Percentiles rank a stretch among this genome's conserved stretches.
These are phyloP conservation scores for Chimonanthus praecox DNA, from an alignment of 164 flowering plant genomes.

Conservation along the genomic window DNA sequence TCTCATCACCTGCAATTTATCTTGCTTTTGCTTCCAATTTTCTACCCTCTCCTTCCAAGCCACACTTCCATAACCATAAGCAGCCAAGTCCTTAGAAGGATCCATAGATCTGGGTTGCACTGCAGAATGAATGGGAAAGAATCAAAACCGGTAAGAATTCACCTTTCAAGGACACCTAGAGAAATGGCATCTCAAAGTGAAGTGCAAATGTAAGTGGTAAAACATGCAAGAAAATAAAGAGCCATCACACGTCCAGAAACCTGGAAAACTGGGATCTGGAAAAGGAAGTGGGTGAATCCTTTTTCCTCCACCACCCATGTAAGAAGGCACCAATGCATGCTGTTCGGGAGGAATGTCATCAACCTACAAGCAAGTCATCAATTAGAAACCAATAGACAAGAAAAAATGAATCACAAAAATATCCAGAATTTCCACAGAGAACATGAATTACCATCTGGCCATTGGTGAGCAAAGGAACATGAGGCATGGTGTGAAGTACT, in stretches of 20 bases:
- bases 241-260: conserved; percentile 12
- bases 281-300: conserved; percentile 51
- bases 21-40: conserved; percentile 55
- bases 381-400: neutral
- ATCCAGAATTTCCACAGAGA: neutral
- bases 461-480: conserved; percentile 35
- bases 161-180: neutral
- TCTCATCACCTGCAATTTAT: conserved; percentile 41
- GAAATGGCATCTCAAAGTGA: neutral
- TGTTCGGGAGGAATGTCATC: conserved; percentile 53
- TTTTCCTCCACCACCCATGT: conserved; percentile 42
- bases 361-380: conserved; percentile 19
- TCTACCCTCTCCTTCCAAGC: conserved; percentile 75
- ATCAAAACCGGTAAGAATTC: neutral
- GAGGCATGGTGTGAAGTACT: conserved; percentile 35
- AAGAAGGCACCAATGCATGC: conserved; percentile 49
- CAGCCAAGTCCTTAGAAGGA: conserved; percentile 69
- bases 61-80: conserved; percentile 69
- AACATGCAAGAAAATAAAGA: neutral
- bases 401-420: neutral
- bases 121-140: conserved; percentile 13
- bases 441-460: conserved; percentile 28
- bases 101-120: conserved; percentile 68
- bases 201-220: neutral
- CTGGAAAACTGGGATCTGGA: conserved; percentile 39